Evolutionary conservation across 73 alveolate species (phyloP), one percentile per base, ranked within the genome.

Genomic region (Paramecium sonneborni): DNA sequence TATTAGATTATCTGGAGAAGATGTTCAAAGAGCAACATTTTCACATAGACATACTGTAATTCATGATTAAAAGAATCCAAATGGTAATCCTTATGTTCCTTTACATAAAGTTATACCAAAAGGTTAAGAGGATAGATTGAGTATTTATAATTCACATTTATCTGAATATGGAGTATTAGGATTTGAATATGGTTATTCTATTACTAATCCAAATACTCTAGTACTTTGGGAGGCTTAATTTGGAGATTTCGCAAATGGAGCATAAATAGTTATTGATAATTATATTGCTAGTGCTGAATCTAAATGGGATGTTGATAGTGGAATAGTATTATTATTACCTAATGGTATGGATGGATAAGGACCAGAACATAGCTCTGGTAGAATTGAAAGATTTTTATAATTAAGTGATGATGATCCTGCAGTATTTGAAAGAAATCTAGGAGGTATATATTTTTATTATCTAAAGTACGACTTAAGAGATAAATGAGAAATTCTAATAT

Each of bases 211-310:
- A 21, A 96, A 96, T 93, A 93, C 93, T 56, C 85, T 97, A 15
- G 94, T 91, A 6, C 44, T 82, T 12, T 97, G 99, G 99, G 98
- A 97, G 88, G 99, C 99, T n/a, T 96, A 97, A 85, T 97, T 97
- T 68, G 99, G 99, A 57, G 99, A 97, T 89, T 97, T 97, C 91
- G 99, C 98, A 70, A 97, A 97, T 92, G 97, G 97, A 41, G 99
- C 99, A n/a, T 96, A 98, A 91, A 95, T 97, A 9, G 89, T 97
- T 56, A 95, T 97, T 30, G 99, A 98, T 92, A 93, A 96, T 92
- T 98, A 94, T 86, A 68, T 98, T 6, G 95, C 93, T 79, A 89
- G 98, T 72, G 96, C 98, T 26, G 99, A 98, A 84, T 96, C 96
- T 58, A 98, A 97, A 88, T 97, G 98, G 98, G 93, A 93, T 23